Evolutionary conservation across 1,139 yeast genomes (phyloP), one percentile per base, ranked within the genome.

Genomic region (Meyerozyma elateridarum): DNA sequence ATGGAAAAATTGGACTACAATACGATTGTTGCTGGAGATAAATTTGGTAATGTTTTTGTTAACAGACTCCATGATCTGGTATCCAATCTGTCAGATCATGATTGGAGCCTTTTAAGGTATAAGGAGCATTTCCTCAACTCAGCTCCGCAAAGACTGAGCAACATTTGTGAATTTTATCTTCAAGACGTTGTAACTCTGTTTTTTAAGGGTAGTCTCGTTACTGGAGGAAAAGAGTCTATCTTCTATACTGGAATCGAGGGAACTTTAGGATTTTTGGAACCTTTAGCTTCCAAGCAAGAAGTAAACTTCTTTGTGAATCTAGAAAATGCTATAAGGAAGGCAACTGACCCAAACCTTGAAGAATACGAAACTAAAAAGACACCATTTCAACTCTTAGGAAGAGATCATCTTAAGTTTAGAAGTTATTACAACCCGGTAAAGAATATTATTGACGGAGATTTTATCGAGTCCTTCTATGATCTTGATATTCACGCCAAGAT

Each of bases 11-110:
- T 91, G 6, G 98, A 91, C 53, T 71, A 76, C 36, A 79, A 78
- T 37, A 87, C 96, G 0, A 71, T 84, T 0, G 61, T 84, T 24
- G 87, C 84, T 1, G 96, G 96, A n/a, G 98, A 91, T 51, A 81
- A 79, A 47, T 88, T 83, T 58, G 96, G 98, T 1, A 85, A 82
- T 46, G 34, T 89, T 0, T 79, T 81, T 56, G 72, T 85, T 2
- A 56, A 85, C 24, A 61, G 96, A 40, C 56, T 81, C 29, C 74
- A 83, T 0, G 56, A 57, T 14, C 56, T 61, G 3, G 57, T 64
- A 0, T 66, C 77, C 0, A 54, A 58, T 28, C 56, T 64, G 30
- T 57, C 76, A 12, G 80, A 73, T 37, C 71, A 65, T 29, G 81
- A 76, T 36, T 61, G 66, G 50, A 64, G 67, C 28, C 66, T 76